phyloP scores from a whole-genome alignment of 176 grass and related monocot genomes.

The Hsuehochloa calcarea region DNA sequence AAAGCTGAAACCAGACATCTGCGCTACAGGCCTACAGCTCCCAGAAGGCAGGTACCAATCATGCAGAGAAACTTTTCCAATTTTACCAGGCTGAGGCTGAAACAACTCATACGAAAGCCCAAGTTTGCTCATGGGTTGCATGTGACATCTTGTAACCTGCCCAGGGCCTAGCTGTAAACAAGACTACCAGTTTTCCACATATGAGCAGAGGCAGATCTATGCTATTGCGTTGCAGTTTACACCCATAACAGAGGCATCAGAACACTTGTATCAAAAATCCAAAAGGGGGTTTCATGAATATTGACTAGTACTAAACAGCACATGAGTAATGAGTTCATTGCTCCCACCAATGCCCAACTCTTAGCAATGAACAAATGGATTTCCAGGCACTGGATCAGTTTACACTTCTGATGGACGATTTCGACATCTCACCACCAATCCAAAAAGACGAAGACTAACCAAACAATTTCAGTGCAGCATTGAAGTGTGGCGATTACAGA shows the following conservation, averaged over 20 bases:
- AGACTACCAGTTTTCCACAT: not conserved
- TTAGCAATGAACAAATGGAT: slow-evolving; percentile 43
- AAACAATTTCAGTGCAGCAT: slow-evolving; percentile 20
- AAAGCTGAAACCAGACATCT: not conserved
- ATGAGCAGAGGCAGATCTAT: not conserved
- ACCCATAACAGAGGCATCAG: not conserved
- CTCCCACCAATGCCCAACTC: slow-evolving; percentile 6
- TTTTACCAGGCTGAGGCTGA: not conserved
- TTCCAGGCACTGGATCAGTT: slow-evolving; percentile 14
- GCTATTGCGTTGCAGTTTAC: not conserved
- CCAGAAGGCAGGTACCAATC: not conserved
- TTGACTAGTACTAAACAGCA: slow-evolving; percentile 5
- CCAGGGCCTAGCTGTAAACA: not conserved
- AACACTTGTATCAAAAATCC: slow-evolving; percentile 12
- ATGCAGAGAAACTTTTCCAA: not conserved
- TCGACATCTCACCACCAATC: not conserved
- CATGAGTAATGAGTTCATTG: slow-evolving; percentile 22
- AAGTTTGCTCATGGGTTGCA: not conserved
- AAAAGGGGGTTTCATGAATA: slow-evolving; percentile 6
- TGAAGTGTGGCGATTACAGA: slow-evolving; percentile 37
- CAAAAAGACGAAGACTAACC: slow-evolving; percentile 16
- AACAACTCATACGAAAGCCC: not conserved
- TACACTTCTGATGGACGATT: not conserved
- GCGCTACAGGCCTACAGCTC: not conserved
- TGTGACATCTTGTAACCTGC: not conserved